Percentiles rank a stretch among this genome's conserved stretches.
These are phyloP conservation scores for Cinnamomum micranthum DNA, from an alignment of 164 flowering plant species.

Conservation along the genomic window DNA sequence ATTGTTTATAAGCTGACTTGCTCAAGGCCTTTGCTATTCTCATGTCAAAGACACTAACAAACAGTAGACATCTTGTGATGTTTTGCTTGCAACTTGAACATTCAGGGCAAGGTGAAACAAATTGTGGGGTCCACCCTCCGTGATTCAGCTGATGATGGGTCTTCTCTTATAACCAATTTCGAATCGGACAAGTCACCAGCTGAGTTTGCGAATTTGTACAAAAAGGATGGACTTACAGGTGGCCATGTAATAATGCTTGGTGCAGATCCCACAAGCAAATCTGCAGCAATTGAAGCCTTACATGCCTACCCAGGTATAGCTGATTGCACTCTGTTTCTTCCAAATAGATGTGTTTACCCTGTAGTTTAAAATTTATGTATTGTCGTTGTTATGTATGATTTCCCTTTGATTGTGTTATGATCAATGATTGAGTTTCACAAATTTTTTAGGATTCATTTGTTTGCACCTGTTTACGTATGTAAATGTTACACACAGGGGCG, in stretches of 20 bases:
- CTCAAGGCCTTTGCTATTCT: neutral
- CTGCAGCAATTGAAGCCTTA: conserved; percentile 82
- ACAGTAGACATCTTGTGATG: neutral
- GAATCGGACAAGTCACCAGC: conserved; percentile 90
- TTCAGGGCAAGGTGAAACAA: conserved; percentile 97
- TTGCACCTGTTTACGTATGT: too few relatives aligned
- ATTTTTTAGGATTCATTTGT: neutral
- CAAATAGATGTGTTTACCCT: neutral
- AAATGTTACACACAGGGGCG: too few relatives aligned
- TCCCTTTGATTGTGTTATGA: neutral
- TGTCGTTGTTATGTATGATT: neutral
- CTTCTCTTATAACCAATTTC: conserved; percentile 72
- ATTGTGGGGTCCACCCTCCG: conserved; percentile 94
- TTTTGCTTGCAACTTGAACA: conserved; percentile 7
- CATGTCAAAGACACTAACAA: neutral
- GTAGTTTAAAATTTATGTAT: neutral
- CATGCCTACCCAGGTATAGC: conserved; percentile 80
- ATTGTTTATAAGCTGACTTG: neutral
- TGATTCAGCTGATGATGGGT: conserved; percentile 57
- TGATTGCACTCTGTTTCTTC: neutral
- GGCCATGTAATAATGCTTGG: conserved; percentile 99
- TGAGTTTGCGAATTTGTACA: conserved; percentile 76
- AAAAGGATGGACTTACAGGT: conserved; percentile 76
- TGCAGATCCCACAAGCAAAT: conserved; percentile 77
- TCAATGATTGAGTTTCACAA: neutral